Conservation (phyloP, 495 filamentous ascomycete species). For the Penicillium verhagenii region DNA sequence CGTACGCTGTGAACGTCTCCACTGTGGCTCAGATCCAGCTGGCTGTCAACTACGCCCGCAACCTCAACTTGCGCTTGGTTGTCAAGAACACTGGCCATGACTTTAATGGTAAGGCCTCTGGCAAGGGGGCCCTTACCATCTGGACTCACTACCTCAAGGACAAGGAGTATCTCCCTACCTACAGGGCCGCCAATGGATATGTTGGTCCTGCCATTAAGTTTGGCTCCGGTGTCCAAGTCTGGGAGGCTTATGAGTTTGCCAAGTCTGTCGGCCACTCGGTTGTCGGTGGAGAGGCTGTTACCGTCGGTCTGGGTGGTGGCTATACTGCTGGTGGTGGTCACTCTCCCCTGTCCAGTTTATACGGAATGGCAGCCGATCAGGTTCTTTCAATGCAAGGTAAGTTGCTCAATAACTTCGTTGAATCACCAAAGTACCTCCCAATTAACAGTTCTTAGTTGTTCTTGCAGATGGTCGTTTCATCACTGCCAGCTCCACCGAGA, state of each 20-base stretch:
- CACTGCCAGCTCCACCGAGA: conserved; percentile 45
- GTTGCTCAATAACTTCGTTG: not conserved
- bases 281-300: conserved; percentile 8
- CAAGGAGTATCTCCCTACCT: conserved; percentile 4
- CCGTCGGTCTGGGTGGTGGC: conserved; percentile 34
- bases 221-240: conserved; percentile 11
- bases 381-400: conserved; percentile 34
- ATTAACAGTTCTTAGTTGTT: not conserved
- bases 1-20: conserved; percentile 1
- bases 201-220: conserved; percentile 10
- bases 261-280: conserved; percentile 6
- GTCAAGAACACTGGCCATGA: conserved; percentile 70
- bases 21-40: conserved; percentile 36
- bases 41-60: conserved; percentile 51
- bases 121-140: conserved; percentile 45
- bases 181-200: conserved; percentile 15
- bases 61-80: conserved; percentile 45
- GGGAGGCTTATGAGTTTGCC: conserved; percentile 10
- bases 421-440: not conserved
- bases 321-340: conserved; percentile 43
- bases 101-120: conserved; percentile 47
- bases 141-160: conserved; percentile 50
- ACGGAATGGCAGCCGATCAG: conserved; percentile 28
- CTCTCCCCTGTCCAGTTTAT: conserved; percentile 10
- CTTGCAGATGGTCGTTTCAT: conserved; percentile 36